Evolutionary conservation across 345 rosid species (phyloP), one percentile per base, ranked within the genome.

Genomic region (Psidium guajava): DNA sequence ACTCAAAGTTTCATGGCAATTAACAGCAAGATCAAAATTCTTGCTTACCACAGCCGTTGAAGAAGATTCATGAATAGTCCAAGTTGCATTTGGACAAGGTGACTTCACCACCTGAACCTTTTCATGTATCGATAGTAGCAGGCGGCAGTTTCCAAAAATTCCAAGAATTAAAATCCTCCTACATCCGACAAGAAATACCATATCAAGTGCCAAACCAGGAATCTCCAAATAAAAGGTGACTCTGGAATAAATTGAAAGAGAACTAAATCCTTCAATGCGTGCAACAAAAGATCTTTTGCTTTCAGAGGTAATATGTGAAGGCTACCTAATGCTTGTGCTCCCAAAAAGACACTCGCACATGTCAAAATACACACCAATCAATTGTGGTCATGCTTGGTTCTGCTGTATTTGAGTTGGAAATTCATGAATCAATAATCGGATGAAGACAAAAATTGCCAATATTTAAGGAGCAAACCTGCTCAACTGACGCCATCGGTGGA

Each of bases 161-260:
- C 98, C 98, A 97, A 24, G 96, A 86, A 91, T 97, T 97, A 84
- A 83, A 97, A 86, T 92, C 98, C 92, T 97, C 99, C 99, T 97
- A 94, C 64, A 83, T 85, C 55, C 50, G 53, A 59, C 18, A 24
- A 81, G 81, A 50, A 77, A 53, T 32, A 32, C 77, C 20, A 14
- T 16, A 49, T 53, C 57, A 80, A 28, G 42, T 15, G 51, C 54
- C 55, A 74, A n/a, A 20, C 32, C 51, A 82, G 57, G 80, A 51
- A 58, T 11, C 28, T 54, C 86, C 64, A 16, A 83, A 54, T 32
- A 88, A 52, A 22, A 53, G 57, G 55, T 6, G 0, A 69, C 47
- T 18, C 87, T 85, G 47, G 77, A 11, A 69, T 69, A 18, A 21
- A 36, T 69, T 5, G 25, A 69, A 69, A 69, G 80, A 69, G 80